These are phyloP conservation scores for Sequoiadendron giganteum DNA, from an alignment of 75 land plant genomes.

Conservation along the genomic window DNA sequence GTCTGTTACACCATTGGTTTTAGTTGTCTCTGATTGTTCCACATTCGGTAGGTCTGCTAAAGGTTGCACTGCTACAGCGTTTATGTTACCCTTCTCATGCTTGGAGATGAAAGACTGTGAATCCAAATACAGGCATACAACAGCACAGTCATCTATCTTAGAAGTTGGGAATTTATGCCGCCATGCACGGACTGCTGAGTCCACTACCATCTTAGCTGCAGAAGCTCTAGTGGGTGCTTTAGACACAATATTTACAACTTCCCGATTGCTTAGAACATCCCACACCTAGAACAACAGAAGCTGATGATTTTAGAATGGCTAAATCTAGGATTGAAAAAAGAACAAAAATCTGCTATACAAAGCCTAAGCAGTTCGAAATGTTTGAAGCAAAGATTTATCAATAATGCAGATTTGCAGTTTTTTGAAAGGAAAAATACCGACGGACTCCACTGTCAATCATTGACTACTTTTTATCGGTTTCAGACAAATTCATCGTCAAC, in stretches of 20 bases:
- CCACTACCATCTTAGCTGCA: slow-evolving; percentile 48
- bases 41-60: background rate
- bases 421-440: no score
- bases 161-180: slow-evolving; percentile 46
- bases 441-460: no score
- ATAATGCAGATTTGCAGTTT: no score
- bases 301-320: background rate
- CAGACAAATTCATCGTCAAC: no score
- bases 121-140: slow-evolving; percentile 59
- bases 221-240: slow-evolving; percentile 32
- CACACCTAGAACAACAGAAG: slow-evolving; percentile 47
- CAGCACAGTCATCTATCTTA: slow-evolving; percentile 69
- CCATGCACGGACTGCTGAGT: slow-evolving; percentile 57
- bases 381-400: background rate
- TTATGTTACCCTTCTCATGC: slow-evolving; percentile 30
- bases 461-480: no score
- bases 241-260: slow-evolving; percentile 54
- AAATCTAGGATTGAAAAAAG: background rate
- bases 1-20: background rate
- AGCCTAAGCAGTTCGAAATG: background rate
- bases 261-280: slow-evolving; percentile 67
- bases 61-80: slow-evolving; percentile 12
- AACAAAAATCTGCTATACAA: background rate
- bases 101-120: background rate
- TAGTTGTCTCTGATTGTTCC: background rate